Conservation (phyloP, 2,329 filamentous ascomycete species). For the Aureobasidium sp. region DNA sequence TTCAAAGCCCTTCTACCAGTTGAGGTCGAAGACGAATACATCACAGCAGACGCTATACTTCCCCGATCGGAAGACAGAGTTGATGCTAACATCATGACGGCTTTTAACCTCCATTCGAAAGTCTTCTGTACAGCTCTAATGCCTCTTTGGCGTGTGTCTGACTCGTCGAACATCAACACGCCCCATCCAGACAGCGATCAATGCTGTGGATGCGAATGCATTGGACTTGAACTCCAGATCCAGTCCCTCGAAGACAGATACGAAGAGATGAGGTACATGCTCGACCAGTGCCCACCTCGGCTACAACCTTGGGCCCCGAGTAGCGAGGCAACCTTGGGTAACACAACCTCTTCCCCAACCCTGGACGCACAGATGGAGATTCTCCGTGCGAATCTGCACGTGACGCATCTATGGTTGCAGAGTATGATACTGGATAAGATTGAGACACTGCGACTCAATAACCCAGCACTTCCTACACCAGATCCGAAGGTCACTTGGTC, state of each 20-base stretch:
- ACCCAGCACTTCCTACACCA: neutral
- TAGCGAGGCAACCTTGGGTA: neutral
- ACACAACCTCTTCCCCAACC: no score
- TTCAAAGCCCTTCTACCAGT: neutral
- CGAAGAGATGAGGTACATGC: conserved; percentile 4
- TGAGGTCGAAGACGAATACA: conserved; percentile 7
- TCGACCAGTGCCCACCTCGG: neutral
- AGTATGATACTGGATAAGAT: conserved; percentile 2
- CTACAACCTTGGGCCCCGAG: neutral
- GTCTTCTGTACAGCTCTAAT: neutral
- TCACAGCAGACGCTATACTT: neutral
- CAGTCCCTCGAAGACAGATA: neutral
- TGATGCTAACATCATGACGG: neutral
- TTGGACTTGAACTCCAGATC: neutral
- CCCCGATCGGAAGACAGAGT: neutral
- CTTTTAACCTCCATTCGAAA: neutral
- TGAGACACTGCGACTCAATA: neutral
- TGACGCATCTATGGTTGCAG: conserved; percentile 10
- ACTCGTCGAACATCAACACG: neutral
- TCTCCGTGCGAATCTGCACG: neutral
- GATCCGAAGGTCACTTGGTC: neutral
- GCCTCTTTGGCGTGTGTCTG: neutral
- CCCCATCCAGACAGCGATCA: neutral
- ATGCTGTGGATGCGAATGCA: conserved; percentile 1
- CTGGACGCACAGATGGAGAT: neutral